phyloP scores from a whole-genome alignment of 2,329 filamentous ascomycete genomes.

The Colletotrichum aenigma region DNA sequence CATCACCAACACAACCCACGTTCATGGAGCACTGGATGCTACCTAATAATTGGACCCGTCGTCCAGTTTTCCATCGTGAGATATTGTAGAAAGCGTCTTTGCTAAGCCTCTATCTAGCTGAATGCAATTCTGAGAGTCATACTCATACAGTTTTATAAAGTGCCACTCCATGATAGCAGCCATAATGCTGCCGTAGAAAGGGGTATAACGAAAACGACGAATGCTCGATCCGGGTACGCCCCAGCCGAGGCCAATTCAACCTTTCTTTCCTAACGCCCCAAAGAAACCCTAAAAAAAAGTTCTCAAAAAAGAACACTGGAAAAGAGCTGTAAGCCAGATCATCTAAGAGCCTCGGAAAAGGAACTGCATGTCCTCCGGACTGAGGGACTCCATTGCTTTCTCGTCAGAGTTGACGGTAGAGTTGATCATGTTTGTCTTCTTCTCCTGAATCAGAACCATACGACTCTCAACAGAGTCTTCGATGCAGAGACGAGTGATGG shows the following conservation, averaged over 20 bases:
- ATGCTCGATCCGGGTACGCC: not conserved
- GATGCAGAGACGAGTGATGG: constrained; percentile 92
- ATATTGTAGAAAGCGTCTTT: not conserved
- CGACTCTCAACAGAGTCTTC: constrained; percentile 96
- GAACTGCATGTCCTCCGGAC: constrained; percentile 92
- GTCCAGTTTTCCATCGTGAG: not conserved
- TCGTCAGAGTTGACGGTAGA: constrained; percentile 96
- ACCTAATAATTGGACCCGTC: not conserved
- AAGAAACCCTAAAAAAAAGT: not conserved
- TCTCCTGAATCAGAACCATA: constrained; percentile 95
- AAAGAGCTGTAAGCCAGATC: not conserved
- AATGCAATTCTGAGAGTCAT: not conserved
- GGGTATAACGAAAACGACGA: not conserved
- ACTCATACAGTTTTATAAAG: not conserved
- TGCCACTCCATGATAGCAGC: not conserved
- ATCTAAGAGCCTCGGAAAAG: constrained; percentile 74
- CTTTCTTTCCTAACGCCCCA: constrained; percentile 1
- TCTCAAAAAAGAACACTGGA: not conserved
- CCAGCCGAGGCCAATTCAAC: not conserved
- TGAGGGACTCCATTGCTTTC: constrained; percentile 88
- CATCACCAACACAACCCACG: not conserved
- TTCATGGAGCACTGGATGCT: not conserved
- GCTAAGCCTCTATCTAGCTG: not conserved
- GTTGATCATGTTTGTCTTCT: constrained; percentile 98
- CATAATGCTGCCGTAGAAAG: not conserved